Conservation (phyloP, 2,329 filamentous ascomycete species). For the Fusarium cyanostomum region DNA sequence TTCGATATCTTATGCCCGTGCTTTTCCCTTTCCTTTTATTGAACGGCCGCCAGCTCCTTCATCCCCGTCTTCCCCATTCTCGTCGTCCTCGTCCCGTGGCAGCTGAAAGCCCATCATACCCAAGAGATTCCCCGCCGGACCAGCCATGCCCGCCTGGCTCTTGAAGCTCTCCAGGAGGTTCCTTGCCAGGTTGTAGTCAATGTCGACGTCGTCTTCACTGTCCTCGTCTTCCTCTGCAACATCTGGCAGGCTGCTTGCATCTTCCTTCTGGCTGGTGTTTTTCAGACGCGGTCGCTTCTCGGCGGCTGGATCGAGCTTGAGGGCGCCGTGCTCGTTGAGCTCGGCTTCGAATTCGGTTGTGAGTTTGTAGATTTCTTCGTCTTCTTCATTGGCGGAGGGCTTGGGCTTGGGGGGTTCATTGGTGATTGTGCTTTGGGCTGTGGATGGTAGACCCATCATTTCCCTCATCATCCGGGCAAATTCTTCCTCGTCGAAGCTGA, state of each 20-base stretch:
- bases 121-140: slow-evolving; percentile 88
- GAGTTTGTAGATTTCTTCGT: slow-evolving; percentile 70
- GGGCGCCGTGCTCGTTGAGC: slow-evolving; percentile 72
- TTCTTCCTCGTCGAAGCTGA: slow-evolving; percentile 84
- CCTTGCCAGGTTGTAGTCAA: slow-evolving; percentile 87
- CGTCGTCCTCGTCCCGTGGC: slow-evolving; percentile 78
- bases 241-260: slow-evolving; percentile 32
- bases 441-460: slow-evolving; percentile 77
- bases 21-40: slow-evolving; percentile 15
- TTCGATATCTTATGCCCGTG: background rate
- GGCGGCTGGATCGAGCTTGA: slow-evolving; percentile 60
- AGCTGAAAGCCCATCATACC: slow-evolving; percentile 85
- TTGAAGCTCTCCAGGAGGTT: slow-evolving; percentile 95
- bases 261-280: slow-evolving; percentile 35
- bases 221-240: slow-evolving; percentile 60
- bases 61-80: slow-evolving; percentile 44
- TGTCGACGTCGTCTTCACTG: slow-evolving; percentile 70
- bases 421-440: background rate
- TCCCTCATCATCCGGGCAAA: slow-evolving; percentile 90
- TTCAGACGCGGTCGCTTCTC: slow-evolving; percentile 46
- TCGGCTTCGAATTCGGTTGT: slow-evolving; percentile 78
- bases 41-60: slow-evolving; percentile 18
- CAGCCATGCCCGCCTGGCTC: slow-evolving; percentile 83
- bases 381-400: slow-evolving; percentile 56
- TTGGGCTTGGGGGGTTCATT: slow-evolving; percentile 2